Evolutionary conservation across 768 basidiomycete genomes (phyloP), one percentile per base, ranked within the genome.

Genomic region (Russula abietina): DNA sequence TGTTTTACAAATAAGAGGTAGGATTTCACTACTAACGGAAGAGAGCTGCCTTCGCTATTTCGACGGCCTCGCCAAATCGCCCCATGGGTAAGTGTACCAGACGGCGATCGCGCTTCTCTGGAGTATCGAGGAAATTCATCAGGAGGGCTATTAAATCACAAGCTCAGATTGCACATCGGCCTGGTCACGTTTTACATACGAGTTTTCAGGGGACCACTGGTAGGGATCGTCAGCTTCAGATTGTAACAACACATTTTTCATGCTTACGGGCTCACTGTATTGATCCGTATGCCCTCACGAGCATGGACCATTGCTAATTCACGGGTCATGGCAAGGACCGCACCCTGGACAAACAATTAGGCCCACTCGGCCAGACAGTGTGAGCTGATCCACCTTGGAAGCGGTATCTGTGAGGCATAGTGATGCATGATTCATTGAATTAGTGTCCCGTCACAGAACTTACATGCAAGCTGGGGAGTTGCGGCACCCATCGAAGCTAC

Each of bases 241-340:
- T 57, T 10, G 38, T 30, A 28, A 10, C 28, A n/a, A 46, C 6
- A 22, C 32, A 64, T 41, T 16, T 32, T 52, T 49, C 28, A 19
- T 14, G 79, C 91, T 71, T 75, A 94, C 90, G 95, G 97, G 83
- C 95, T 98, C 62, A 99, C 83, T 12, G 94, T 86, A 76, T 99
- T 99, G 74, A 98, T 69, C 32, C 97, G 87, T 70, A 99, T 98
- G 54, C 96, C 96, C 79, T 99, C 97, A 65, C 89, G 82, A 49
- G 97, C 97, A 74, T 99, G 97, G 0, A 98, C 91, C 85, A 98
- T 95, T 0, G 97, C 97, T 36, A 98, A 81, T 72, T 99, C 97
- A 43, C 97, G 86, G 17, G 93, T 96, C 94, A 99, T 95, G 4
- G 97, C 91, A 51, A 99, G 85, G n/a, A 98, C 97, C 36, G 88